Conservation (phyloP, 1,139 yeast species). For the Meyerozyma athensensis region DNA sequence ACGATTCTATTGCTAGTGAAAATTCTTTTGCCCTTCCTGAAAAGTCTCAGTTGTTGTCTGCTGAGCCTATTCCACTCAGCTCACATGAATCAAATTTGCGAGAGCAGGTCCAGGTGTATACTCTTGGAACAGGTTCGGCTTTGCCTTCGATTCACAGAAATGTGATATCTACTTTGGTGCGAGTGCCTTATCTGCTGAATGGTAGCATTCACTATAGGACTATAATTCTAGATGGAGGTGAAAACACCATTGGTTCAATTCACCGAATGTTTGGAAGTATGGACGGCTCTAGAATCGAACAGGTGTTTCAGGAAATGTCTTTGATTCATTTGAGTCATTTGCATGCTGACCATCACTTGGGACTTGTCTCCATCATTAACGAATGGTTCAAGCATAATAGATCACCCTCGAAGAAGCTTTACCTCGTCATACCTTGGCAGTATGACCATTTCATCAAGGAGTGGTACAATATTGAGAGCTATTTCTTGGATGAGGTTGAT, state of each 20-base stretch:
- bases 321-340: conserved; percentile 78
- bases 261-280: conserved; percentile 53
- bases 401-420: conserved; percentile 31
- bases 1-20: conserved; percentile 37
- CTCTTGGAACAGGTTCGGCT: conserved; percentile 94
- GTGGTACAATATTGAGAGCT: conserved; percentile 58
- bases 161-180: conserved; percentile 71
- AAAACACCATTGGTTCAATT: conserved; percentile 77
- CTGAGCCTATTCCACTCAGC: conserved; percentile 19
- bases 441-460: conserved; percentile 64
- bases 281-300: conserved; percentile 25
- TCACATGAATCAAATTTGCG: conserved; percentile 20
- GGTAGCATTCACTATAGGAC: conserved; percentile 35
- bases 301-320: conserved; percentile 49
- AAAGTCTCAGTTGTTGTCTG: conserved; percentile 18
- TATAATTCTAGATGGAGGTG: conserved; percentile 84
- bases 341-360: conserved; percentile 97
- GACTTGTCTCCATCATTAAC: conserved; percentile 63
- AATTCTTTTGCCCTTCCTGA: conserved; percentile 8
- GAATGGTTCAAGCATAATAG: conserved; percentile 54
- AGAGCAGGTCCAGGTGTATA: conserved; percentile 63
- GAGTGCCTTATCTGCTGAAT: conserved; percentile 49
- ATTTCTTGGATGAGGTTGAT: conserved; percentile 25
- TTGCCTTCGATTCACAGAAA: conserved; percentile 82
- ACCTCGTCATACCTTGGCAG: conserved; percentile 73